A percentile compares a stretch with the other conserved stretches of the same genome.
phyloP scores from a whole-genome alignment of 1,139 yeast species.

The Barnettozyma hawaiiensis region DNA sequence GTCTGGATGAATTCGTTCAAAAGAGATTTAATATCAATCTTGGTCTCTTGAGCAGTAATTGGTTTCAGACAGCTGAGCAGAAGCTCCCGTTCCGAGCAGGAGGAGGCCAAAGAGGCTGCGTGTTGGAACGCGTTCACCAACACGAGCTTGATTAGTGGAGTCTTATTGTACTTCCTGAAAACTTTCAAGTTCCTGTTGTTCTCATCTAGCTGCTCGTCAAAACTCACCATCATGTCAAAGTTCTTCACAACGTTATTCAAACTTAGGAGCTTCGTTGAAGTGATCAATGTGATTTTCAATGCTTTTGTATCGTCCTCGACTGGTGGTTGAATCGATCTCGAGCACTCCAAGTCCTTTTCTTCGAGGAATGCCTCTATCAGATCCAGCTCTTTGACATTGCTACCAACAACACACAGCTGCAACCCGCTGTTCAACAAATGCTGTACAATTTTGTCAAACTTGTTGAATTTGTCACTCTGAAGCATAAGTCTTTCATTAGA shows the following conservation, averaged over 20 bases:
- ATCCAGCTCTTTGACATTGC: constrained; percentile 62
- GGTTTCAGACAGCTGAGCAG: neutral
- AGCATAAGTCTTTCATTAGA: constrained; percentile 48
- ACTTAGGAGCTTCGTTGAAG: constrained; percentile 1
- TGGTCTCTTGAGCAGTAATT: neutral
- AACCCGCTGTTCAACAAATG: constrained; percentile 33
- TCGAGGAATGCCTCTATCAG: constrained; percentile 60
- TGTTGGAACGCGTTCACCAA: constrained; percentile 39
- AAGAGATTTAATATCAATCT: neutral
- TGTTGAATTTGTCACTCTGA: constrained; percentile 54
- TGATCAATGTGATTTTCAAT: constrained; percentile 8
- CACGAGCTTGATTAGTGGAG: constrained; percentile 39
- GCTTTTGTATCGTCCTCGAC: constrained; percentile 26
- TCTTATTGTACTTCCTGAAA: constrained; percentile 17
- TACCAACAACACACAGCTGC: constrained; percentile 48
- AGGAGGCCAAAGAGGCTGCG: no score
- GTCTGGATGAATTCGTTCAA: neutral
- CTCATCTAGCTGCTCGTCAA: constrained; percentile 48
- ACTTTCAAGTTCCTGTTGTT: constrained; percentile 28
- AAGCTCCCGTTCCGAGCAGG: constrained; percentile 1
- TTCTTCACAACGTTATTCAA: constrained; percentile 24
- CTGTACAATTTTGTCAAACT: constrained; percentile 37
- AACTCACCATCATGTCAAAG: constrained; percentile 49
- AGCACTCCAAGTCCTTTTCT: constrained; percentile 53
- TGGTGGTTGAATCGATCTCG: constrained; percentile 46